phyloP scores from a whole-genome alignment of 257 asterid species.

The Echites panduratus region DNA sequence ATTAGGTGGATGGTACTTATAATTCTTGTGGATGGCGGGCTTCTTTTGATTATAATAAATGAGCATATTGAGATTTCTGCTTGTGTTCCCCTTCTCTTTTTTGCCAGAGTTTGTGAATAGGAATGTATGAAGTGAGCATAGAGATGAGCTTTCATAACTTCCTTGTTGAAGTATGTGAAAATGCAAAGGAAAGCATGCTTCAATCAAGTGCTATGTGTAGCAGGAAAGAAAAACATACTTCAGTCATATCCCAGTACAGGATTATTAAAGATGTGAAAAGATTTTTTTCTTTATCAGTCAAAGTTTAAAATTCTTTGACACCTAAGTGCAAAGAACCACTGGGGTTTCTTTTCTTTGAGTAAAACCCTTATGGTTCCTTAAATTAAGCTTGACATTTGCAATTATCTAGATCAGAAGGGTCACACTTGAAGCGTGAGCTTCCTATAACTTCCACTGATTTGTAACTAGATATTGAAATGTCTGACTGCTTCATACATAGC shows the following conservation, averaged over 20 bases:
- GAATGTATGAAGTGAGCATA: background rate
- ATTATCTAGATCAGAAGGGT: no score
- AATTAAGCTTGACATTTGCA: background rate
- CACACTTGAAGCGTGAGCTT: no score
- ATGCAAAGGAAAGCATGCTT: background rate
- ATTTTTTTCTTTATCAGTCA: background rate
- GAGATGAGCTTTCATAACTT: background rate
- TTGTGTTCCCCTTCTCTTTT: no score
- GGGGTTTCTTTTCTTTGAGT: background rate
- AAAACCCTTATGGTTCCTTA: background rate
- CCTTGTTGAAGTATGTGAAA: background rate
- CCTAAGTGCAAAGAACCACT: background rate
- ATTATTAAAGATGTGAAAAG: no score
- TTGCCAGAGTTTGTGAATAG: background rate
- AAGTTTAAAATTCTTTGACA: background rate
- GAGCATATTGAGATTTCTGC: no score
- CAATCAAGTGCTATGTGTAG: background rate
- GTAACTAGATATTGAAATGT: background rate
- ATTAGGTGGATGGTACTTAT: background rate
- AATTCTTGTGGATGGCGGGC: background rate
- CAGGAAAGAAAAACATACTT: background rate
- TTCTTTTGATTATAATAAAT: background rate
- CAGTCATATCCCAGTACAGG: background rate
- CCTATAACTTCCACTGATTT: background rate
- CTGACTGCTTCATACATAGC: background rate